Evolutionary conservation across 164 flowering plant genomes (phyloP).

Genomic region (Litsea cubeba): DNA sequence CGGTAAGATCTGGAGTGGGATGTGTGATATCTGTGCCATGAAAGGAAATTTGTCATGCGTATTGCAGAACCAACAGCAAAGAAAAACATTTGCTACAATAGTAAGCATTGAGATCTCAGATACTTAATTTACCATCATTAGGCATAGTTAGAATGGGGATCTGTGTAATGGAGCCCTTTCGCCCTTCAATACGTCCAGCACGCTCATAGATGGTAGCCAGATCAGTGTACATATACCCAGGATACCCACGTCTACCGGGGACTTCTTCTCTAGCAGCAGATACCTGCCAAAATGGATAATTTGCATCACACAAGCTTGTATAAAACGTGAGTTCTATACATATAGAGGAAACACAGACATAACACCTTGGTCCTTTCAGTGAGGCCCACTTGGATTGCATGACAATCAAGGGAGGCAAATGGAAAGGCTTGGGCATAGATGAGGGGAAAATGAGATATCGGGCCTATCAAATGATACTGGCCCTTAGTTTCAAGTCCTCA

Average conservation of each 20-base stretch:
- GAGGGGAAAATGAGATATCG: too few relatives aligned
- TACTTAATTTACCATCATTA: conserved; percentile 64
- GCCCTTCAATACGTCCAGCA: conserved; percentile 97
- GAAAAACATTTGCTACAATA: background rate
- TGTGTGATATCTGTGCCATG: conserved; percentile 76
- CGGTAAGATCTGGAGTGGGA: conserved; percentile 99
- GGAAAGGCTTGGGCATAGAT: too few relatives aligned
- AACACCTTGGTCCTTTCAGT: too few relatives aligned
- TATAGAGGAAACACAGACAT: too few relatives aligned
- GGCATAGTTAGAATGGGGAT: conserved; percentile 98
- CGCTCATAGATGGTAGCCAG: conserved; percentile 96
- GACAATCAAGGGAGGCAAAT: too few relatives aligned
- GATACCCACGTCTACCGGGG: conserved; percentile 99
- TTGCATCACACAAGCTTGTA: background rate
- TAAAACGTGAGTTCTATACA: background rate
- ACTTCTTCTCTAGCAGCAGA: conserved; percentile 99
- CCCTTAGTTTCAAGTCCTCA: too few relatives aligned
- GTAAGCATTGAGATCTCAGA: background rate
- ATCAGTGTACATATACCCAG: conserved; percentile 99
- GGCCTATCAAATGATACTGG: too few relatives aligned
- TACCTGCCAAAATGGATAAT: conserved; percentile 43
- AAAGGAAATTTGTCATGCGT: background rate
- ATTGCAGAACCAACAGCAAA: background rate
- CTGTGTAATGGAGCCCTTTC: conserved; percentile 95
- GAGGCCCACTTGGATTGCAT: too few relatives aligned